Base-by-base conservation (phyloP, 495 filamentous ascomycete species). In the Neurospora pannonica region DNA sequence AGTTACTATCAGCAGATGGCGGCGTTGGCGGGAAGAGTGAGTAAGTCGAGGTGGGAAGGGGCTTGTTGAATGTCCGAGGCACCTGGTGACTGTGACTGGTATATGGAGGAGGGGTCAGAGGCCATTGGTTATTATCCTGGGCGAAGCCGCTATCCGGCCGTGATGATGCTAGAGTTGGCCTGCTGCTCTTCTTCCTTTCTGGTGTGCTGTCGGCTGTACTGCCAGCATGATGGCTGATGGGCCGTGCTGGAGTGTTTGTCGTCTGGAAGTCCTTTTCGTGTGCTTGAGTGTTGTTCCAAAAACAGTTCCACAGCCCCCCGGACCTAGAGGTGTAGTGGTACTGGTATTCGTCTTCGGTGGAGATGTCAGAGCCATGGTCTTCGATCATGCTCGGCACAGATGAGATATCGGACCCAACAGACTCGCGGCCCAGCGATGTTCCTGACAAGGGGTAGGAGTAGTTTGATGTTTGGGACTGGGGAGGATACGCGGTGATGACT, bases 301-400 rank as follows among this genome's bases (percentile, higher is more conserved):
- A 79, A 11, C 75, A 74, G 38, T 81, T 77, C 81, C 81, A 82
- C 10, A 77, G 43, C 31, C 19, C 5, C 74, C 75, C 8, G 1
- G 54, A 19, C 31, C 54, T 67, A 28, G 15, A 67, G 24, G 74
- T 48, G 4, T 43, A 42, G 37, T 71, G 74, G 38, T 78, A 72
- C 36, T 81, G 76, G 46, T 73, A 75, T 40, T 81, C 81, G 24
- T 81, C 81, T 4, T 81, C 80, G 8, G 70, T 38, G 6, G 79
- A 79, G n/a, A 78, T 21, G 70, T 81, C 80, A 4, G 79, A 81
- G 11, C 76, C 80, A 9, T 76, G 75, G 72, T 81, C 81, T 54
- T 81, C 77, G 3, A 81, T 70, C 80, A 79, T 78, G 4, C 74
- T 76, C 15, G 80, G 78, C 2, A 77, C 73, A 1, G 78, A 81